Evolutionary conservation across 2,329 filamentous ascomycete species (phyloP), one percentile per base, ranked within the genome.

Genomic region (Colletotrichum incanum): DNA sequence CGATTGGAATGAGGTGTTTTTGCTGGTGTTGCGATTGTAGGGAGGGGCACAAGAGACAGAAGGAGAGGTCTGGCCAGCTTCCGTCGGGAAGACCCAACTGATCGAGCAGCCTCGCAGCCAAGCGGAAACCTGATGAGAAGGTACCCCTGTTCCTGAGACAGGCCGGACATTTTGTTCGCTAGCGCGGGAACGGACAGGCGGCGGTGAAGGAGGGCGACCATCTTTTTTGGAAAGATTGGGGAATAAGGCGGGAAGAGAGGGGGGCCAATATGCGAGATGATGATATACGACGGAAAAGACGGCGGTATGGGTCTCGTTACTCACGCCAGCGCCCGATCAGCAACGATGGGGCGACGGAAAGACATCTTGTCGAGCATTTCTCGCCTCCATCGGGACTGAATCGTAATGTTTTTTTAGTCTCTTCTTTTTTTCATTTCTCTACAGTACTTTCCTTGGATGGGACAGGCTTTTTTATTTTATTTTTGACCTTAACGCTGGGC

Each of bases 191-290:
- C 7, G 50, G 28, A 39, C 58, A 63, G 54, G 58, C 58, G 50
- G 69, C 69, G 69, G 65, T 73, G 55, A 73, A 49, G 61, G 41
- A 67, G 34, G 52, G 43, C 45, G 69, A 50, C 31, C 31, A 67
- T 26, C 34, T 54, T 65, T 34, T 34, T 11, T 20, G 26, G n/a
- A 58, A 61, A 39, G 56, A 45, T 49, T 58, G 50, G 67, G 62
- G 59, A 43, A 39, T 28, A 58, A 58, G 56, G 47, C 31, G 31
- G 54, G 47, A 34, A 65, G 26, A 41, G 26, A 58, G n/a, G 52
- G 52, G 59, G 43, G 28, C 54, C 18, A 20, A 61, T 50, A 68
- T 69, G 68, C 64, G 60, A 61, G 54, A 72, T 73, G 72, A 72
- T 72, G 72, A 69, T 64, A 64, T 54, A 28, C 31, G 47, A 50